Evolutionary conservation across 352 stramenopile species (phyloP), one percentile per base, ranked within the genome.

Genomic region (Phytophthora ramorum): DNA sequence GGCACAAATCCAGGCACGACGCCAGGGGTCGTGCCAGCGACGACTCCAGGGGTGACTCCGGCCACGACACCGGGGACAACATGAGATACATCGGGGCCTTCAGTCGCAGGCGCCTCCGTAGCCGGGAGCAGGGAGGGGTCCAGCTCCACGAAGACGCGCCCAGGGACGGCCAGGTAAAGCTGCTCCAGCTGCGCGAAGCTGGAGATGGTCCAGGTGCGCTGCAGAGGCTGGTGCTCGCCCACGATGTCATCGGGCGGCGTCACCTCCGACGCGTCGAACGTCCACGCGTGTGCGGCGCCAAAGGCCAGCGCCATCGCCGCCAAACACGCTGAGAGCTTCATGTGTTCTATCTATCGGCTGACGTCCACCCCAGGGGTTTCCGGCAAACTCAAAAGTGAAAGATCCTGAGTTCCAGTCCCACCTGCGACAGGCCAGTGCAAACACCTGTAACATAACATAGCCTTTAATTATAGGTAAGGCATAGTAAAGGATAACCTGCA

Each of bases 121-220:
- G 37, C 19, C 14, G 69, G 69, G 28, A 81, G 47, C 20, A 76
- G 41, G 20, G 73, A 79, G 7, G 63, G 62, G 47, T 83, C 69
- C 47, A 83, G 49, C 40, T 83, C 78, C 49, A 90, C 70, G 43
- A 90, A 90, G 14, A 90, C 78, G 54, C 71, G 76, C 20, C 78
- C 78, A 28, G 81, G 81, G 13, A 90, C 48, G 20, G 75, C 68
- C 40, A 90, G 44, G 53, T 85, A 79, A 34, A 90, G 63, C 51
- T 78, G 67, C 63, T 83, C 56, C 22, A 85, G 62, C 57, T 79
- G 68, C 24, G 73, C 68, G 35, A 54, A 61, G 54, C 74, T 85
- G 40, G 76, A 75, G 56, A 85, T 44, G 38, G 69, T 81, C 74
- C 75, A 86, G 13, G 66, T 62, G 49, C 72, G 68, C 51, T 79